Conservation (phyloP, 306 rosid species). For the Quillaja saponaria region DNA sequence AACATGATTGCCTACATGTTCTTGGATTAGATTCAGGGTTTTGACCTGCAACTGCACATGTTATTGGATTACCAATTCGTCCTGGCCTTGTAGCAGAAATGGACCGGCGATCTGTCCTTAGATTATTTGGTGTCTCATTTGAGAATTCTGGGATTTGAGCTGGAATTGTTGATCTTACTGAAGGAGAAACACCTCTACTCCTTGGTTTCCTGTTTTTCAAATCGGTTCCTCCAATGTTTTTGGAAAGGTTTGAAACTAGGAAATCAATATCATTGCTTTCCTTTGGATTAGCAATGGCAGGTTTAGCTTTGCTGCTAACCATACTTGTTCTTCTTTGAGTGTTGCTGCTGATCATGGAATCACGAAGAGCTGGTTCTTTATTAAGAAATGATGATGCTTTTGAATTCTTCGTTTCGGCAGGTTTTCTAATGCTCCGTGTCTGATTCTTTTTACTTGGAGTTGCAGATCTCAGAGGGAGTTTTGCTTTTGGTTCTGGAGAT, state of each 20-base stretch:
- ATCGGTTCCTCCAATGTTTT: conserved; percentile 30
- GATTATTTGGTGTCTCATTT: conserved; percentile 54
- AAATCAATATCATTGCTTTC: conserved; percentile 31
- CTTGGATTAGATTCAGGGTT: conserved; percentile 28
- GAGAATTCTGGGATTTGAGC: conserved; percentile 44
- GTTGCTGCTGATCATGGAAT: neutral
- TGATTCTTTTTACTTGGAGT: conserved; percentile 47
- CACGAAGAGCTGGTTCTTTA: conserved; percentile 16
- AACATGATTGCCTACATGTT: conserved; percentile 52
- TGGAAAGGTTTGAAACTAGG: conserved; percentile 34
- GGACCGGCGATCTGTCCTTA: conserved; percentile 52
- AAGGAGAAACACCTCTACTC: conserved; percentile 53
- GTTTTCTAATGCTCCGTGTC: conserved; percentile 27
- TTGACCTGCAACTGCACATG: conserved; percentile 19
- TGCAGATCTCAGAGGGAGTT: conserved; percentile 38
- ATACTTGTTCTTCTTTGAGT: conserved; percentile 20
- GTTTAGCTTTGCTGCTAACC: conserved; percentile 16
- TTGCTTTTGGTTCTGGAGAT: conserved; percentile 32
- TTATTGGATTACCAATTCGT: conserved; percentile 33
- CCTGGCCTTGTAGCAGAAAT: conserved; percentile 56
- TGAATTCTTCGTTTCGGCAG: conserved; percentile 25
- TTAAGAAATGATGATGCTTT: conserved; percentile 17
- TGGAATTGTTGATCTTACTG: conserved; percentile 43
- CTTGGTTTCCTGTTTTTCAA: conserved; percentile 36
- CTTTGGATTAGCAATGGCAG: conserved; percentile 27